Conservation (phyloP, 805 yeast genomes). For the Candida awuae region DNA sequence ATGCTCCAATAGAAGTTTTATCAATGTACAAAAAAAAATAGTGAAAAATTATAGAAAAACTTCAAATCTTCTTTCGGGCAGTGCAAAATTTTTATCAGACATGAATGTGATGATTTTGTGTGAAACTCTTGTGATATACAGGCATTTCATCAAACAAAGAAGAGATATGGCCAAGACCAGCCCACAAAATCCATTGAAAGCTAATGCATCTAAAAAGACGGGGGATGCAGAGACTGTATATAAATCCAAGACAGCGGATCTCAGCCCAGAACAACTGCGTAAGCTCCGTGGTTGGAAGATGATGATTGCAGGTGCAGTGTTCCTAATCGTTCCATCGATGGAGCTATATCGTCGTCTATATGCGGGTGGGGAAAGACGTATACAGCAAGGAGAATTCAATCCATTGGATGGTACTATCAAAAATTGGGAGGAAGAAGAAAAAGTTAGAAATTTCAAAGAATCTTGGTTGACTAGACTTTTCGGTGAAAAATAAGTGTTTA, state of each 20-base stretch:
- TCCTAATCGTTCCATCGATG: constrained; percentile 24
- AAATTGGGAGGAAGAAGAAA: constrained; percentile 37
- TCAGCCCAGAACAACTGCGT: constrained; percentile 19
- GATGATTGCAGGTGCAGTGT: constrained; percentile 26
- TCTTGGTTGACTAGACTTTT: constrained; percentile 35
- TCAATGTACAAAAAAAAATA: too few relatives aligned
- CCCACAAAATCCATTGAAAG: too few relatives aligned
- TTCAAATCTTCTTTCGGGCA: too few relatives aligned
- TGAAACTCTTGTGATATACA: too few relatives aligned
- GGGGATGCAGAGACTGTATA: constrained; percentile 1
- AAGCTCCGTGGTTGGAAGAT: constrained; percentile 24
- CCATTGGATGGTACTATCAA: constrained; percentile 38
- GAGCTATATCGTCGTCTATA: constrained; percentile 29
- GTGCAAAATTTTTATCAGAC: too few relatives aligned
- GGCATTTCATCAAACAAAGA: too few relatives aligned
- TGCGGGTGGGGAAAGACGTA: constrained; percentile 35
- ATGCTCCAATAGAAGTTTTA: too few relatives aligned
- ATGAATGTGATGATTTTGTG: too few relatives aligned
- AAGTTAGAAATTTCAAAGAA: constrained; percentile 28
- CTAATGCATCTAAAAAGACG: constrained; percentile 2
- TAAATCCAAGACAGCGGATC: constrained; percentile 9
- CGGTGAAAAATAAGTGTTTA: constrained; percentile 36
- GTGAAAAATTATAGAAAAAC: too few relatives aligned
- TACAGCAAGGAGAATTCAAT: constrained; percentile 38
- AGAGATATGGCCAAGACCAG: too few relatives aligned